Percentiles rank a stretch among this genome's conserved stretches.
Evolutionary conservation across 371 early-diverging fungal species (phyloP).

Genomic region (Funneliformis caledonium): DNA sequence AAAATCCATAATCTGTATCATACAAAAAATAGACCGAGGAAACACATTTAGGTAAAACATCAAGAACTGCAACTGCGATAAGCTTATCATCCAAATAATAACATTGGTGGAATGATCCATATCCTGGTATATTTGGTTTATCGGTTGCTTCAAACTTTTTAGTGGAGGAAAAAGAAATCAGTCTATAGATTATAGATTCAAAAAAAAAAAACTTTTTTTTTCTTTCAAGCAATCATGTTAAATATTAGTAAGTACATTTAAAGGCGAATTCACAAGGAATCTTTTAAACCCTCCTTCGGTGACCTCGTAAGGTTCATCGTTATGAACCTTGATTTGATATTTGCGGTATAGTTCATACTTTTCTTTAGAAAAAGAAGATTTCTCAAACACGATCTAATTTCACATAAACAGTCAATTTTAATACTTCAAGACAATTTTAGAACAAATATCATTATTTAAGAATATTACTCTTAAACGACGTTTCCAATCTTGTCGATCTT

Average conservation of each 20-base stretch:
- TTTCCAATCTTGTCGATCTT: constrained; percentile 46
- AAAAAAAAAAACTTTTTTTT: neutral
- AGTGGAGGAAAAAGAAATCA: neutral
- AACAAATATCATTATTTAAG: neutral
- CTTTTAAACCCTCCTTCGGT: constrained; percentile 57
- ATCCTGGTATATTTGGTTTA: constrained; percentile 51
- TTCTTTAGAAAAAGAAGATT: constrained; percentile 70
- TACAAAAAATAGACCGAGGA: constrained; percentile 95
- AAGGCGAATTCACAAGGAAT: constrained; percentile 82
- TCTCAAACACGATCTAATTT: constrained; percentile 62
- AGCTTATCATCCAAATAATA: constrained; percentile 79
- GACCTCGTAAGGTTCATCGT: constrained; percentile 66
- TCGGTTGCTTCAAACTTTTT: constrained; percentile 29
- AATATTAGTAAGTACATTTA: constrained; percentile 52
- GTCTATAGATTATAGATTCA: neutral
- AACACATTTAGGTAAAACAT: constrained; percentile 86
- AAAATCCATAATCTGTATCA: constrained; percentile 75
- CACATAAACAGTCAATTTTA: neutral
- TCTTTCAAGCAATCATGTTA: neutral
- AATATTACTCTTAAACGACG: constrained; percentile 46
- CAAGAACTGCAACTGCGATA: constrained; percentile 88
- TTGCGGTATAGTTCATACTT: constrained; percentile 75
- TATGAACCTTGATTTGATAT: constrained; percentile 83
- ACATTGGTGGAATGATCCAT: constrained; percentile 88
- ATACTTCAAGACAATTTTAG: constrained; percentile 33